Evolutionary conservation across 164 flowering plant genomes (phyloP).

Genomic region (Vitis amurensis): DNA sequence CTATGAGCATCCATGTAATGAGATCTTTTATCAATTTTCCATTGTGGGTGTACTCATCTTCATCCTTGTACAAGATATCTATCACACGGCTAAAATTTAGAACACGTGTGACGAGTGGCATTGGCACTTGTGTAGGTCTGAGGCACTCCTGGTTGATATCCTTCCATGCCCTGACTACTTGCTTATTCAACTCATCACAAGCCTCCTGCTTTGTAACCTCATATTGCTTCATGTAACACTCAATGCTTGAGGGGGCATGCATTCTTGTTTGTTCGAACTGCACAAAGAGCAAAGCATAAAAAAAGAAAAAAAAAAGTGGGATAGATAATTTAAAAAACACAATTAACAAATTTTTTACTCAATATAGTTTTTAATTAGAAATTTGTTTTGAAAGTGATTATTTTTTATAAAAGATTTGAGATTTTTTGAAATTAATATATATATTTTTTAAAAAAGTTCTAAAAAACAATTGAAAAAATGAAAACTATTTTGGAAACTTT

Average conservation of each 20-base stretch:
- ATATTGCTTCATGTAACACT: conserved; percentile 23
- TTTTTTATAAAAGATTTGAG: too few relatives aligned
- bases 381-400: too few relatives aligned
- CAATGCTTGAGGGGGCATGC: conserved; percentile 14
- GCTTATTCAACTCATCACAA: background rate
- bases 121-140: conserved; percentile 1
- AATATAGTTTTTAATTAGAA: background rate
- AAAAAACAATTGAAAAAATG: too few relatives aligned
- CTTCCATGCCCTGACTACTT: conserved; percentile 14
- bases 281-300: background rate
- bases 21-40: too few relatives aligned
- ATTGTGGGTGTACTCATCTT: too few relatives aligned
- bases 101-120: background rate
- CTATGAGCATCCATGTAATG: too few relatives aligned
- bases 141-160: conserved; percentile 18
- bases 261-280: conserved; percentile 23
- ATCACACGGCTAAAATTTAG: conserved; percentile 1
- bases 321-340: too few relatives aligned
- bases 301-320: too few relatives aligned
- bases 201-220: conserved; percentile 17
- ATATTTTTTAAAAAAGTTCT: too few relatives aligned
- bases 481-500: too few relatives aligned
- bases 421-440: too few relatives aligned
- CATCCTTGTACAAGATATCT: conserved; percentile 3
- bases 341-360: background rate